Conservation (phyloP, 2,329 filamentous ascomycete genomes). For the Diaporthe ilicicola region DNA sequence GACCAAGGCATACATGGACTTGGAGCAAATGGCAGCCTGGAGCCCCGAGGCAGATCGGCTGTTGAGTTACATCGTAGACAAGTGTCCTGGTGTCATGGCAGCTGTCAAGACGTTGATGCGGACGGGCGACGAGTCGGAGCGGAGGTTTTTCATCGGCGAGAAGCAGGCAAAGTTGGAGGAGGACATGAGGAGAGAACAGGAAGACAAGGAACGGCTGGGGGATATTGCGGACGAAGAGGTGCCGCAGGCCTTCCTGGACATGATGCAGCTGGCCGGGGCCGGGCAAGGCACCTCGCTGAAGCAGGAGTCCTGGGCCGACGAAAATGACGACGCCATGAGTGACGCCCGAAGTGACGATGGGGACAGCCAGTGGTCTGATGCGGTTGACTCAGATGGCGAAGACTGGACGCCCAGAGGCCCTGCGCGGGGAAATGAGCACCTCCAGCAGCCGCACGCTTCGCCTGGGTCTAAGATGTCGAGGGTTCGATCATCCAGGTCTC, state of each 20-base stretch:
- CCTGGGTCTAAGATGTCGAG: too few species aligned
- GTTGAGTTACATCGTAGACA: constrained; percentile 47
- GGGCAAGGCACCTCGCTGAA: background rate
- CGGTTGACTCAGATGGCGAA: constrained; percentile 12
- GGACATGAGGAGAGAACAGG: background rate
- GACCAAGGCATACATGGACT: constrained; percentile 58
- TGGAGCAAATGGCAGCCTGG: constrained; percentile 59
- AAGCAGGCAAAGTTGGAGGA: background rate
- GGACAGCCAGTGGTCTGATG: constrained; percentile 24
- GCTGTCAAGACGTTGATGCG: constrained; percentile 45
- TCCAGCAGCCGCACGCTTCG: background rate
- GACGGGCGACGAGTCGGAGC: constrained; percentile 38
- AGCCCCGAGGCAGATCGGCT: constrained; percentile 53
- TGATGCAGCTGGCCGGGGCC: constrained; percentile 24
- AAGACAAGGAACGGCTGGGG: background rate
- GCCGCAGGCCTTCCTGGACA: constrained; percentile 29
- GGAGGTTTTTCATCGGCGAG: constrained; percentile 34
- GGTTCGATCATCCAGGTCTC: too few species aligned
- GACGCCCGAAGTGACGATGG: background rate
- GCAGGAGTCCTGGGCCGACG: constrained; percentile 21
- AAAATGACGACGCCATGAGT: background rate
- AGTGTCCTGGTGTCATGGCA: constrained; percentile 51
- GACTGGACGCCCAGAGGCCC: constrained; percentile 19
- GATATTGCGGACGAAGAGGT: background rate
- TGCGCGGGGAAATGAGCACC: background rate